These are phyloP conservation scores for Chlorella sorokiniana DNA, from an alignment of 139 green algal species.

Conservation along the genomic window DNA sequence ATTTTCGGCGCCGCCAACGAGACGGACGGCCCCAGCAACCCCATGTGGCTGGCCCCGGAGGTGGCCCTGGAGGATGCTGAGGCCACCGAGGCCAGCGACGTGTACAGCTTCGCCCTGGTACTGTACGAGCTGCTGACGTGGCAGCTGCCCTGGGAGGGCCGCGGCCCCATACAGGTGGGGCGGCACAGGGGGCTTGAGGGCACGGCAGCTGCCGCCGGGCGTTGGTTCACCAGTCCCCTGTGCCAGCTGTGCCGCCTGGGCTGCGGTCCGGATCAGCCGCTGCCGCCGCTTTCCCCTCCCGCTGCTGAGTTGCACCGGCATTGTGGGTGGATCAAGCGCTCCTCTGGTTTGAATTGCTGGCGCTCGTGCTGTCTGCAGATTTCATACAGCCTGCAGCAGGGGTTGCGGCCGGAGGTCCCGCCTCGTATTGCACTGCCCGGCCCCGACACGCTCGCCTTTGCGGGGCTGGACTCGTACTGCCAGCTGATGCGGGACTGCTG, in stretches of 20 bases:
- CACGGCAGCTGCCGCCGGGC: no score
- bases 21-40: no score
- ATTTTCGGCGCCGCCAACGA: constrained; percentile 39
- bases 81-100: constrained; percentile 56
- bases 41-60: constrained; percentile 62
- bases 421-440: constrained; percentile 49
- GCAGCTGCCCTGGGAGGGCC: constrained; percentile 73
- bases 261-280: no score
- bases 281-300: no score
- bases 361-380: constrained; percentile 27
- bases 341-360: no score
- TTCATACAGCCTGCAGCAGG: constrained; percentile 48
- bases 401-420: constrained; percentile 59
- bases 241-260: no score
- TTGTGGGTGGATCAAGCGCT: not conserved
- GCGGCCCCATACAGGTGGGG: constrained; percentile 63
- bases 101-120: constrained; percentile 65
- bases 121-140: constrained; percentile 80
- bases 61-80: constrained; percentile 47
- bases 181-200: no score
- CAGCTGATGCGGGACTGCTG: constrained; percentile 76
- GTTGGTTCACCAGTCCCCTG: no score
- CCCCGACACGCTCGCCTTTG: constrained; percentile 27
- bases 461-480: constrained; percentile 51
- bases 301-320: constrained; percentile 24